These are phyloP conservation scores for Colletotrichum filicis DNA, from an alignment of 2,329 filamentous ascomycete species.

Conservation along the genomic window DNA sequence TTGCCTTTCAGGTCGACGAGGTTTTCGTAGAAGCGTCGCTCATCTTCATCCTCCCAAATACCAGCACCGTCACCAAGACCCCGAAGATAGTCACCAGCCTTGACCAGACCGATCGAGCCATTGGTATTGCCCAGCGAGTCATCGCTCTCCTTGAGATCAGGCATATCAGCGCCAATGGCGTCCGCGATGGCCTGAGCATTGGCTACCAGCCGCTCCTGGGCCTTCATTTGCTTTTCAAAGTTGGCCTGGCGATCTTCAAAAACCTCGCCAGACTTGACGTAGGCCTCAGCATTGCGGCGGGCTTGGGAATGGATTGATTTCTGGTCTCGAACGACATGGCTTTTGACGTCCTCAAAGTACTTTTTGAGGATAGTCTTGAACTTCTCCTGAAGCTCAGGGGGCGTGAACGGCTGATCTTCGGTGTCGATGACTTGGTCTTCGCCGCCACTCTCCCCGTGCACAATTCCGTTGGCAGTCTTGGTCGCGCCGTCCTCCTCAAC, in stretches of 20 bases:
- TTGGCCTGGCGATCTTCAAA: slow-evolving; percentile 97
- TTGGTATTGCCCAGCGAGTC: slow-evolving; percentile 72
- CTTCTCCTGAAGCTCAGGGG: slow-evolving; percentile 81
- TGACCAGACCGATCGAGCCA: slow-evolving; percentile 90
- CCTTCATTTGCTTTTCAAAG: slow-evolving; percentile 93
- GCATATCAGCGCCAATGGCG: slow-evolving; percentile 90
- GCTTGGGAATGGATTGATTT: slow-evolving; percentile 88
- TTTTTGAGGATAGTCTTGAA: slow-evolving; percentile 87
- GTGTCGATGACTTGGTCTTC: slow-evolving; percentile 49
- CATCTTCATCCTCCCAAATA: slow-evolving; percentile 99
- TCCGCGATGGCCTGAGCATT: slow-evolving; percentile 95
- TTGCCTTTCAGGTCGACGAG: slow-evolving; percentile 94
- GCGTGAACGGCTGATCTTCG: slow-evolving; percentile 74
- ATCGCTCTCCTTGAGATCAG: slow-evolving; percentile 87
- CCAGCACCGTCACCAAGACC: slow-evolving; percentile 91
- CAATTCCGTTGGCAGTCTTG: slow-evolving; percentile 47
- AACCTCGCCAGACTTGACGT: slow-evolving; percentile 97
- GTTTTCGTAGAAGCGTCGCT: slow-evolving; percentile 98
- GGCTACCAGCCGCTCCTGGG: slow-evolving; percentile 87
- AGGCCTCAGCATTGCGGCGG: slow-evolving; percentile 95
- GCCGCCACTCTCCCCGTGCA: slow-evolving; percentile 7
- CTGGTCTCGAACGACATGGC: slow-evolving; percentile 89
- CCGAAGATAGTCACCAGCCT: slow-evolving; percentile 91
- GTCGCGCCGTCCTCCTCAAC: slow-evolving; percentile 84
- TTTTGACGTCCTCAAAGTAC: slow-evolving; percentile 94